Evolutionary conservation across 257 asterid species (phyloP), one percentile per base, ranked within the genome.

Genomic region (Vinca minor): DNA sequence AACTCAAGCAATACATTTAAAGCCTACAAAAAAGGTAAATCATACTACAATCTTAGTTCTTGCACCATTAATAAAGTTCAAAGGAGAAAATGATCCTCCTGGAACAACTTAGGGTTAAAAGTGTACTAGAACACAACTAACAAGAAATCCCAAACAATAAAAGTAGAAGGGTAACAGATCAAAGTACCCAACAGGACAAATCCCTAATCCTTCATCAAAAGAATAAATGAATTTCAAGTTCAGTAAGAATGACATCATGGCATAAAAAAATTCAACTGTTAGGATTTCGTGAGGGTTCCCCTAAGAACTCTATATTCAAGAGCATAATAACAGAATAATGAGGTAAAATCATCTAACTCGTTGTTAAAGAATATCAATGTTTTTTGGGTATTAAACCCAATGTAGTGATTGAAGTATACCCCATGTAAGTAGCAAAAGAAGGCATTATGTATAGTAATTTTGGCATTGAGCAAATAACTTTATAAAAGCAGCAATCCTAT

Each of bases 1-100:
- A 89, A 70, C 65, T 85, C 96, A 64, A 92, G 89, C 77, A 92
- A 71, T 58, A 77, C 69, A 61, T 84, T 83, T 62, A 92, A 78
- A 61, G 96, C 98, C 98, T 92, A 85, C 36, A 72, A 77, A 70
- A n/a, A 69, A 55, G 66, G 35, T 42, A 53, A 67, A 32, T 54
- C 28, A 20, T 23, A 73, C 23, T 39, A 70, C n/a, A 57, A 28
- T 20, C 48, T 34, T 65, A 66, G 66, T 39, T 8, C 28, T 21
- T 20, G 44, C 39, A 65, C 28, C 8, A 44, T 36, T 15, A 1
- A 21, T 23, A 31, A 59, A 35, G 17, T 15, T 23, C 11, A 47
- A 41, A n/a, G 36, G 53, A 62, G 53, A 25, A 26, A 60, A 56
- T 46, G 31, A 26, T 4, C 18, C 18, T 15, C 32, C 8, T 1